These are phyloP conservation scores for Claviceps pusilla DNA, from an alignment of 2,329 filamentous ascomycete genomes.

Conservation along the genomic window DNA sequence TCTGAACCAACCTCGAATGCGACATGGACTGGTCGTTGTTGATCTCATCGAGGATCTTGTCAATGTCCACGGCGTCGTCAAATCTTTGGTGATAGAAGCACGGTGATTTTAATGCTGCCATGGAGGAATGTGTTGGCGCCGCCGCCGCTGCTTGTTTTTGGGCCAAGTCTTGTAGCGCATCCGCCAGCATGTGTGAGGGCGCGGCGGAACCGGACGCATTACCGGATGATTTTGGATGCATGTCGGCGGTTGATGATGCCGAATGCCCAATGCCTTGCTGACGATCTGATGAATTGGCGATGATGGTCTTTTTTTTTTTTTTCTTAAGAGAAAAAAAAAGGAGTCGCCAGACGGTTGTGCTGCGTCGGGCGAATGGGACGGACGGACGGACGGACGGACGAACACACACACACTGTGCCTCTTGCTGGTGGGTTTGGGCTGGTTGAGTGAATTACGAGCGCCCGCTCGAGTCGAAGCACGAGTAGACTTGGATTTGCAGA, in stretches of 20 bases:
- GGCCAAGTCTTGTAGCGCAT: constrained; percentile 41
- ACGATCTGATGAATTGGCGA: too few species aligned
- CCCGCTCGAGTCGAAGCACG: too few species aligned
- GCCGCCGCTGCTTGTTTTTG: constrained; percentile 23
- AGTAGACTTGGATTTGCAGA: too few species aligned
- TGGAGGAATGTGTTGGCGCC: not conserved
- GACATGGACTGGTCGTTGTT: constrained; percentile 78
- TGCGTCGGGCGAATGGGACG: not conserved
- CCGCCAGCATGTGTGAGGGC: constrained; percentile 48
- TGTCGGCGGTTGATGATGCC: constrained; percentile 28
- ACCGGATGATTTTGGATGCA: constrained; percentile 34
- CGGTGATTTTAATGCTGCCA: constrained; percentile 60
- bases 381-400: too few species aligned
- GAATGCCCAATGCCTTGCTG: too few species aligned
- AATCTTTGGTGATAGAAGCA: constrained; percentile 98
- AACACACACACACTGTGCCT: not conserved
- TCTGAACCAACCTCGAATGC: constrained; percentile 87
- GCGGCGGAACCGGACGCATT: constrained; percentile 27
- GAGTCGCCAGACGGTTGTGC: not conserved
- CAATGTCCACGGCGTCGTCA: constrained; percentile 87
- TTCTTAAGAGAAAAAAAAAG: not conserved
- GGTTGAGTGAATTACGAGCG: too few species aligned
- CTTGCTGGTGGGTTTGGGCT: too few species aligned
- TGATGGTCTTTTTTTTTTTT: too few species aligned
- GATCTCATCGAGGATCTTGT: constrained; percentile 89